Evolutionary conservation across 2,329 filamentous ascomycete species (phyloP).

Genomic region (Apiospora koreana): DNA sequence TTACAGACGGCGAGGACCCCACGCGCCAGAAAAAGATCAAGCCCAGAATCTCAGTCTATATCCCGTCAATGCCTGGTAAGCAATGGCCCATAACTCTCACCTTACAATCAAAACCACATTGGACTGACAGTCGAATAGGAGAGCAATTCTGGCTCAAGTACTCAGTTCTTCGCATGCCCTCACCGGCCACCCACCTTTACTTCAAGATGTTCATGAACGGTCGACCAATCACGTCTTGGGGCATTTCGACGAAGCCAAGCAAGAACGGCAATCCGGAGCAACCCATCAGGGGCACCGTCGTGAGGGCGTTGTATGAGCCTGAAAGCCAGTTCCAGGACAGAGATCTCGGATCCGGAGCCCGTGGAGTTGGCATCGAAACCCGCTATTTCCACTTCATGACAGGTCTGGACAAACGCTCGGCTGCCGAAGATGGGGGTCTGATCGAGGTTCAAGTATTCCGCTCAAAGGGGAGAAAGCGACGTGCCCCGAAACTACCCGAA

Average conservation of each 20-base stretch:
- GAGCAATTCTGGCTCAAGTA: slow-evolving; percentile 57
- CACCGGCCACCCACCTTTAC: slow-evolving; percentile 44
- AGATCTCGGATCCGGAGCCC: slow-evolving; percentile 33
- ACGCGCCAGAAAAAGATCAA: slow-evolving; percentile 34
- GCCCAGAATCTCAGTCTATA: slow-evolving; percentile 54
- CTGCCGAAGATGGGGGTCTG: slow-evolving; percentile 55
- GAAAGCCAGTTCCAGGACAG: slow-evolving; percentile 41
- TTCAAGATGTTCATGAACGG: slow-evolving; percentile 60
- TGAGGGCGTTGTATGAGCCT: slow-evolving; percentile 51
- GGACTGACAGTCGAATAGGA: slow-evolving; percentile 33
- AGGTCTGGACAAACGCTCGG: slow-evolving; percentile 35
- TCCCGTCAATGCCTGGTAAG: slow-evolving; percentile 54
- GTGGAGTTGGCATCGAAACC: slow-evolving; percentile 46
- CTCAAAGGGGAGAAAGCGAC: slow-evolving; percentile 47
- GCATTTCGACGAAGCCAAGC: slow-evolving; percentile 29
- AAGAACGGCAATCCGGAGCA: not conserved
- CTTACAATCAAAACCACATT: not conserved
- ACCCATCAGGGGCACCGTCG: slow-evolving; percentile 40
- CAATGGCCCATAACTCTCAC: not conserved
- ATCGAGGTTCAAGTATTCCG: slow-evolving; percentile 57
- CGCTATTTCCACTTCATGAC: slow-evolving; percentile 53
- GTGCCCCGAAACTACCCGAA: slow-evolving; percentile 41
- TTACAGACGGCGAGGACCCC: slow-evolving; percentile 30
- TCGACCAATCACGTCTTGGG: slow-evolving; percentile 53
- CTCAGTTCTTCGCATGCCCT: slow-evolving; percentile 36